Conservation (phyloP, 768 basidiomycete species). For the Lactarius akahatsu region DNA sequence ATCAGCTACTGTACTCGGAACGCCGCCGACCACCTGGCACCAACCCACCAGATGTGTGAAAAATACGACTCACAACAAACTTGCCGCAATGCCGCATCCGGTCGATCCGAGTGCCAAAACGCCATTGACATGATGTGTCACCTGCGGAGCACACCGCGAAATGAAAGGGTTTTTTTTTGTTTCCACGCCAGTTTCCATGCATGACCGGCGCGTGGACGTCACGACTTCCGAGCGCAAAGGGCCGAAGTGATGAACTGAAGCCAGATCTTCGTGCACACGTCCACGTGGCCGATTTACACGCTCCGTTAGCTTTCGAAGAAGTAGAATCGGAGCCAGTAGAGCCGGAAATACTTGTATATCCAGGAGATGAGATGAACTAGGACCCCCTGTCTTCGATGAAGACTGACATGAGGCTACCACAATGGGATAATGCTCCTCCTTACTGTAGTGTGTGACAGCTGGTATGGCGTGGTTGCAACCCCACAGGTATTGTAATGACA, state of each 20-base stretch:
- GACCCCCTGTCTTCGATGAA: neutral
- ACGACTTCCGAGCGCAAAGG: neutral
- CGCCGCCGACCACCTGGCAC: neutral
- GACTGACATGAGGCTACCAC: neutral
- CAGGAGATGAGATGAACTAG: neutral
- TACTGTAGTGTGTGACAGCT: neutral
- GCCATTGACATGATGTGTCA: conserved; percentile 7
- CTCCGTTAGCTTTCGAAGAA: neutral
- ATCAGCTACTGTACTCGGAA: neutral
- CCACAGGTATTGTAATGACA: neutral
- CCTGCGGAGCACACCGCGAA: neutral
- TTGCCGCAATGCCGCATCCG: neutral
- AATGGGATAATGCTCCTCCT: neutral
- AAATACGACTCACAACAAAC: neutral
- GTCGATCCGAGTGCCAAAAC: conserved; percentile 6
- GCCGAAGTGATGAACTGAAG: neutral
- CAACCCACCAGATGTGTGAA: neutral
- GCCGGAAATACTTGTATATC: neutral
- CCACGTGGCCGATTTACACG: neutral
- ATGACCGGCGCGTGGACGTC: neutral
- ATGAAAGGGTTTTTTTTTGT: neutral
- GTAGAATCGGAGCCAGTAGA: neutral
- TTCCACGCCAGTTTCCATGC: neutral
- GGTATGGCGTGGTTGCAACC: neutral
- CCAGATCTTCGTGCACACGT: neutral